phyloP scores from a whole-genome alignment of 768 basidiomycete species.

The Mrakia gelida region DNA sequence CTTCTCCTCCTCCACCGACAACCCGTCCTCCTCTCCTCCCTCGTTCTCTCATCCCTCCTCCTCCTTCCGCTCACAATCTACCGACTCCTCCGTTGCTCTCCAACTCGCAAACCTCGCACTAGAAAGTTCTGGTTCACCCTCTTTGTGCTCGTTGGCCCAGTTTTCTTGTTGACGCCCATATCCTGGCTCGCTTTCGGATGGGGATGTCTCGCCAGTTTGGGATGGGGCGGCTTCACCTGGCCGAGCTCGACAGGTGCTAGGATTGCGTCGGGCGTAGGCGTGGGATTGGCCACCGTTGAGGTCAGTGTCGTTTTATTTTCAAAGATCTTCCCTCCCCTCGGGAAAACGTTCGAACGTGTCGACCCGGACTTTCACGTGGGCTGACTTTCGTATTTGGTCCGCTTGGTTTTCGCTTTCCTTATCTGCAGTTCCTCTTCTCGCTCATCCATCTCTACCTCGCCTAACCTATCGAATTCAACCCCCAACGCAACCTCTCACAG shows the following conservation, averaged over 20 bases:
- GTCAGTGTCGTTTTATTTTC: background rate
- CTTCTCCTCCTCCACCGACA: background rate
- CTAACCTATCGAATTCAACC: background rate
- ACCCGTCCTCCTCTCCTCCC: background rate
- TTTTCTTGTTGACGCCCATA: background rate
- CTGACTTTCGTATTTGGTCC: background rate
- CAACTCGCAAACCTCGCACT: background rate
- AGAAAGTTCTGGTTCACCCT: constrained; percentile 10
- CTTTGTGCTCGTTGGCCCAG: constrained; percentile 9
- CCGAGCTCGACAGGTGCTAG: background rate
- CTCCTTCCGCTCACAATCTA: background rate
- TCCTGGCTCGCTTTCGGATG: background rate
- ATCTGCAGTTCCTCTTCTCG: constrained; percentile 19
- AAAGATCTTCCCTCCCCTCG: background rate
- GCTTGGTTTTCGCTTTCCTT: background rate
- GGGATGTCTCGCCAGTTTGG: background rate
- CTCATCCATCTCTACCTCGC: background rate
- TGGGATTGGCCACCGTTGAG: constrained; percentile 15
- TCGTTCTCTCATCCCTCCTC: background rate
- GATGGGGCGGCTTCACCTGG: background rate
- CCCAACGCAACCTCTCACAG: background rate
- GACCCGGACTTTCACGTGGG: background rate
- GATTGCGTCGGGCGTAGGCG: background rate
- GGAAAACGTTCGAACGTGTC: background rate
- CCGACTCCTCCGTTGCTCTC: background rate